Evolutionary conservation across 202 grass and related monocot species (phyloP).

Genomic region (Bolboschoenoplectus hybrid): DNA sequence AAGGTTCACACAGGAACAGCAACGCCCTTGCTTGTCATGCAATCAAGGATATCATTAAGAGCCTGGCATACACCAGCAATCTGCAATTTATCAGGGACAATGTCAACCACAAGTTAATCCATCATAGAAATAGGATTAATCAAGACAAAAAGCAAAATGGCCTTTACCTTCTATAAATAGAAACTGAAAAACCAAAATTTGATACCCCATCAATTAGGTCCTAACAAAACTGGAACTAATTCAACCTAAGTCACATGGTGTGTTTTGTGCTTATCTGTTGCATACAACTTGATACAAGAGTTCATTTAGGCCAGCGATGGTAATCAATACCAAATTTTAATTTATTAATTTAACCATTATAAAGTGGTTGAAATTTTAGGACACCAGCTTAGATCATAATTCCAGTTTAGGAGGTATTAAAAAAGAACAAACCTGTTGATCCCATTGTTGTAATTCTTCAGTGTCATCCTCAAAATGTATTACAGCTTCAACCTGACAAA

Average conservation of each 20-base stretch:
- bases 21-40: conserved; percentile 86
- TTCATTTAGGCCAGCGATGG: background rate
- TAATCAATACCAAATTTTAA: background rate
- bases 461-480: conserved; percentile 99
- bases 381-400: background rate
- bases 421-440: conserved; percentile 68
- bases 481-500: conserved; percentile 79
- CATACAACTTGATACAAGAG: background rate
- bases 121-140: background rate
- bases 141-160: background rate
- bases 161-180: background rate
- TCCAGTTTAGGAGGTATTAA: background rate
- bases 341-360: background rate
- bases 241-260: background rate
- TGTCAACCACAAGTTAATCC: background rate
- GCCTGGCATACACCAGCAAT: conserved; percentile 92
- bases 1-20: conserved; percentile 59
- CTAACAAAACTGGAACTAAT: background rate
- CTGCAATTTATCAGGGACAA: conserved; percentile 40
- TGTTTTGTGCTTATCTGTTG: background rate
- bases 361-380: background rate
- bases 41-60: conserved; percentile 92
- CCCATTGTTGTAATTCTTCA: conserved; percentile 94
- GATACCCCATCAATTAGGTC: background rate
- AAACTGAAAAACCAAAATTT: background rate